Conservation (phyloP, 2,329 filamentous ascomycete species). For the Diplodia scrobiculata region DNA sequence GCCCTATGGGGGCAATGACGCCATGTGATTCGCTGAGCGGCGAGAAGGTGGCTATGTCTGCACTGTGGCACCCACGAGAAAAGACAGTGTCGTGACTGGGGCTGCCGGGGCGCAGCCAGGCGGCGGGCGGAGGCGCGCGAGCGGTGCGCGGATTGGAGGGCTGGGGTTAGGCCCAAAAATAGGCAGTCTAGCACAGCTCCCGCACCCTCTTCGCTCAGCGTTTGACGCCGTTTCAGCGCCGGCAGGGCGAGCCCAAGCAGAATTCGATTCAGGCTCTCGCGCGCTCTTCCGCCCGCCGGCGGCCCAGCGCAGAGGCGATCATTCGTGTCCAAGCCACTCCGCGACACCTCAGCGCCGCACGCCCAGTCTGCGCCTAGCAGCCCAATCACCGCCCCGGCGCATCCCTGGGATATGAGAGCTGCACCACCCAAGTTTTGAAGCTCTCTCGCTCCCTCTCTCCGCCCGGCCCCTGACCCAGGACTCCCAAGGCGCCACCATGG, state of each 20-base stretch:
- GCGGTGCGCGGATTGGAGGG: background rate
- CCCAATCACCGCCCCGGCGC: slow-evolving; percentile 27
- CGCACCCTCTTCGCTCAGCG: background rate
- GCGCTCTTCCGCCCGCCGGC: background rate
- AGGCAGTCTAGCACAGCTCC: background rate
- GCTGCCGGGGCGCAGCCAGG: background rate
- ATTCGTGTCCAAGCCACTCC: slow-evolving; percentile 15
- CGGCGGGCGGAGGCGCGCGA: slow-evolving; percentile 8
- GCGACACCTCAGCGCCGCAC: slow-evolving; percentile 26
- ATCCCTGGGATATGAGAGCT: slow-evolving; percentile 28
- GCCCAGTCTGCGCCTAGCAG: slow-evolving; percentile 23
- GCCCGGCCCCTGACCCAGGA: background rate
- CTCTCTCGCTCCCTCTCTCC: background rate
- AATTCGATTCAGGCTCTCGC: slow-evolving; percentile 5
- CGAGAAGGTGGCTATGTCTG: background rate
- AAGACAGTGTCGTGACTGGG: background rate
- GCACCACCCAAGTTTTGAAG: background rate
- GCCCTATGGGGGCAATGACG: slow-evolving; percentile 7
- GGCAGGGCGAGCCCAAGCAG: slow-evolving; percentile 12
- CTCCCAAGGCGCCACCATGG: slow-evolving; percentile 29
- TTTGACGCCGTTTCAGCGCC: slow-evolving; percentile 25
- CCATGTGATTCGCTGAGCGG: slow-evolving; percentile 3
- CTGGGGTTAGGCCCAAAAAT: slow-evolving; percentile 7
- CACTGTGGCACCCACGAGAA: background rate
- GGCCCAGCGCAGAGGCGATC: slow-evolving; percentile 8